A percentile compares a stretch with the other conserved stretches of the same genome.
Evolutionary conservation across 164 flowering plant species (phyloP).

Genomic region (Aristolochia contorta): DNA sequence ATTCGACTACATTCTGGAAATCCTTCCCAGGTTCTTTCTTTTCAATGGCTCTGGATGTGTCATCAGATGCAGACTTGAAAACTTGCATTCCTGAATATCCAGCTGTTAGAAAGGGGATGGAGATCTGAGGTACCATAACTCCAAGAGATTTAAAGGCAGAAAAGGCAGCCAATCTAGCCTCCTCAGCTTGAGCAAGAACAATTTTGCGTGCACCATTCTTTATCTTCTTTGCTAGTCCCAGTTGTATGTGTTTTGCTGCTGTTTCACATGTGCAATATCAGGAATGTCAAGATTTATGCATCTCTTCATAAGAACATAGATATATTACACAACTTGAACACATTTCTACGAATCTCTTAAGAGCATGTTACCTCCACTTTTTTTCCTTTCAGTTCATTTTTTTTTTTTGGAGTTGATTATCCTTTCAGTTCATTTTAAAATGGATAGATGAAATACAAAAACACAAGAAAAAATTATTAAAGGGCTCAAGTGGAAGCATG

Average conservation of each 20-base stretch:
- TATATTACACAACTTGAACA: no score
- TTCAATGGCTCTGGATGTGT: constrained; percentile 22
- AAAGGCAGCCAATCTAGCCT: constrained; percentile 90
- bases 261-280: no score
- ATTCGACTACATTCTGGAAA: constrained; percentile 11
- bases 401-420: no score
- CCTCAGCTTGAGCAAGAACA: constrained; percentile 95
- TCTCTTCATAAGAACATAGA: no score
- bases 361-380: no score
- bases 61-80: constrained; percentile 27
- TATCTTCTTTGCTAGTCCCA: constrained; percentile 90
- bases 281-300: no score
- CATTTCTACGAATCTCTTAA: no score
- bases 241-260: constrained; percentile 23
- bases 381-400: no score
- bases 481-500: no score
- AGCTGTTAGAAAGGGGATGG: constrained; percentile 30
- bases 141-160: constrained; percentile 92
- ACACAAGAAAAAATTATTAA: no score
- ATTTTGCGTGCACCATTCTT: constrained; percentile 90
- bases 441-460: no score
- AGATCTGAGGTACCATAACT: constrained; percentile 46
- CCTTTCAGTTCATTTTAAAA: no score
- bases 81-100: constrained; percentile 22
- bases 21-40: constrained; percentile 9